Evolutionary conservation across 768 basidiomycete genomes (phyloP).

Genomic region (Kwoniella botswanensis): DNA sequence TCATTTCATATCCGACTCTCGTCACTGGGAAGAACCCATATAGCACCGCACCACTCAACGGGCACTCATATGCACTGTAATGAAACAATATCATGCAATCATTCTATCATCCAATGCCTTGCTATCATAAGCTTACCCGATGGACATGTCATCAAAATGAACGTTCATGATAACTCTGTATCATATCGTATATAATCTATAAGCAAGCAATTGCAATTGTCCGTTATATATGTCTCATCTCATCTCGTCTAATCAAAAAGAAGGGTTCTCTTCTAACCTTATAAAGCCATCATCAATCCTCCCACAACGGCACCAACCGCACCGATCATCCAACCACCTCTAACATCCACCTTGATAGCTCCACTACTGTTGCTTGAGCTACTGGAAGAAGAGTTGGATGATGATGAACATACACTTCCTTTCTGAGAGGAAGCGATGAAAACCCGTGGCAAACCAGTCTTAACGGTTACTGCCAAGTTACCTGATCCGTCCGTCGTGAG

Average conservation of each 20-base stretch:
- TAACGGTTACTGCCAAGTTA: slow-evolving; percentile 43
- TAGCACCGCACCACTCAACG: not conserved
- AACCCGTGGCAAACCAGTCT: slow-evolving; percentile 45
- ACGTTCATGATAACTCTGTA: not conserved
- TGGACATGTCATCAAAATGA: not conserved
- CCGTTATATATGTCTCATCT: not conserved
- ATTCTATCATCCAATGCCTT: not conserved
- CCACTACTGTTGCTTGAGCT: not conserved
- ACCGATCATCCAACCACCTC: not conserved
- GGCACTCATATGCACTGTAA: not conserved
- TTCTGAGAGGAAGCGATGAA: slow-evolving; percentile 41
- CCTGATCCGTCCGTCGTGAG: slow-evolving; percentile 45
- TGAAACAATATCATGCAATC: not conserved
- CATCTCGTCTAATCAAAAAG: no score
- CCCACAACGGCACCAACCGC: slow-evolving; percentile 5
- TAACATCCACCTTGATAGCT: slow-evolving; percentile 2
- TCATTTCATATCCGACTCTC: no score
- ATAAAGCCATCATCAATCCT: slow-evolving; percentile 14
- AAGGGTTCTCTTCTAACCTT: no score
- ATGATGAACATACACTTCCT: slow-evolving; percentile 34
- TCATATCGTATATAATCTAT: not conserved
- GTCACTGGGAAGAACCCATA: not conserved
- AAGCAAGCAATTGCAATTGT: slow-evolving; percentile 6
- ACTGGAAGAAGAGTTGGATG: not conserved
- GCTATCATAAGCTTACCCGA: not conserved